Base-by-base conservation (phyloP, 306 rosid species). In the Sindora glabra region DNA sequence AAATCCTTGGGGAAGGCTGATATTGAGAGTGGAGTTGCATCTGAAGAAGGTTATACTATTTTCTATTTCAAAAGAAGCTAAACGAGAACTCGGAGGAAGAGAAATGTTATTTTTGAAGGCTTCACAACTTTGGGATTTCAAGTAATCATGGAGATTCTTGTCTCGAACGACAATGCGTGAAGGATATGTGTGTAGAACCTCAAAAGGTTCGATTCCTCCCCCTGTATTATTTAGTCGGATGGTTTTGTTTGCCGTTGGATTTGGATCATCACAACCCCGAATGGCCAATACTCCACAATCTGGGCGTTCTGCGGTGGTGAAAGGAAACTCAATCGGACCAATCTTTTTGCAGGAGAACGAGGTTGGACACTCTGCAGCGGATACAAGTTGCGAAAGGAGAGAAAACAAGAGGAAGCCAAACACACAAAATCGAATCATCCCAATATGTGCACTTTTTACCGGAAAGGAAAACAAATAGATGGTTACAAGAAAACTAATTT, bases 221-320 rank as follows among this genome's bases (percentile, higher is more conserved):
- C 49, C 64, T 32, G 71, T 55, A 38, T 60, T 56, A 10, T 42
- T 55, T 45, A 76, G 71, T 41, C 72, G 60, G n/a, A 77, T 67
- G 0, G 0, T 13, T 61, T 48, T 66, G 2, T 3, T 1, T 9
- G 38, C 12, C 6, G n/a, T 3, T 8, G 63, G 10, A 21, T 5
- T 7, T 12, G 39, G 23, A 13, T 3, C 10, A 48, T 16, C 65
- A 62, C 78, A 77, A 4, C 42, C 26, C 2, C 37, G 14, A 26
- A 77, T 44, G 0, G 29, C 3, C 34, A 72, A 2, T 15, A 62
- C n/a, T 21, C 82, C 82, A 23, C 78, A 71, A 25, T 71, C 16
- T 4, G 32, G 71, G 16, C 5, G 25, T 26, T 72, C 60, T 12
- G 46, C 44, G 22, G 49, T 71, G 30, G 82, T 67, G 64, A 77